Evolutionary conservation across 2,329 filamentous ascomycete genomes (phyloP).

Genomic region (Fusarium transvaalense): DNA sequence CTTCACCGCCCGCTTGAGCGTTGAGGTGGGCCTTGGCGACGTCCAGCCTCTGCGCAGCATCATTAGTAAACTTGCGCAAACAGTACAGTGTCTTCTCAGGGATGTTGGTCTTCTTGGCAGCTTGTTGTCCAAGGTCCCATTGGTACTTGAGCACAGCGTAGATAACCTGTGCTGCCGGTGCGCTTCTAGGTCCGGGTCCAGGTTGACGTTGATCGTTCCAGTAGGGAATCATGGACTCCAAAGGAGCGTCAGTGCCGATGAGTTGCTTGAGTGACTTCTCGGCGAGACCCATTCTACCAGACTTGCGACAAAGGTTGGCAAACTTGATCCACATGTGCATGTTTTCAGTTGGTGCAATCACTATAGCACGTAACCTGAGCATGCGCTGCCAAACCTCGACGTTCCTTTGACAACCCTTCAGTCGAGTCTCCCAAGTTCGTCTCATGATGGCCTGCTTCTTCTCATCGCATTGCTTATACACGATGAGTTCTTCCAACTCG

Average conservation of each 20-base stretch:
- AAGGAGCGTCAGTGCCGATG: slow-evolving; percentile 76
- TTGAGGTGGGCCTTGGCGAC: slow-evolving; percentile 64
- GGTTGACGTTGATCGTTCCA: slow-evolving; percentile 58
- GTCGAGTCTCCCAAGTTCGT: slow-evolving; percentile 92
- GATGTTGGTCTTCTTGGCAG: slow-evolving; percentile 58
- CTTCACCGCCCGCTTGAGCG: slow-evolving; percentile 61
- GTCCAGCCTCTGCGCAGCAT: slow-evolving; percentile 68
- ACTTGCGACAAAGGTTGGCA: slow-evolving; percentile 97
- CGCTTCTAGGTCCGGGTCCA: slow-evolving; percentile 56
- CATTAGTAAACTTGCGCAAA: slow-evolving; percentile 70
- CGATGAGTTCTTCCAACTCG: slow-evolving; percentile 96
- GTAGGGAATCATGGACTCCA: slow-evolving; percentile 72
- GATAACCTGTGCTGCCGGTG: slow-evolving; percentile 80
- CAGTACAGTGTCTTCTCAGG: slow-evolving; percentile 70
- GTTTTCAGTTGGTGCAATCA: slow-evolving; percentile 92
- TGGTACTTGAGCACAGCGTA: slow-evolving; percentile 98
- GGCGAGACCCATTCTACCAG: slow-evolving; percentile 90
- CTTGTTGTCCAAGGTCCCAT: slow-evolving; percentile 85
- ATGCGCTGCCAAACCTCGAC: slow-evolving; percentile 99
- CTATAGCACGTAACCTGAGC: slow-evolving; percentile 92
- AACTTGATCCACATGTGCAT: slow-evolving; percentile 99
- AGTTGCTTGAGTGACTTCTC: slow-evolving; percentile 94
- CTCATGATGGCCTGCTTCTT: slow-evolving; percentile 93
- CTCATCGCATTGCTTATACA: slow-evolving; percentile 93
- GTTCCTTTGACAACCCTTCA: slow-evolving; percentile 95